Base-by-base conservation (phyloP, 2,329 filamentous ascomycete species). In the Penicillium digitatum region DNA sequence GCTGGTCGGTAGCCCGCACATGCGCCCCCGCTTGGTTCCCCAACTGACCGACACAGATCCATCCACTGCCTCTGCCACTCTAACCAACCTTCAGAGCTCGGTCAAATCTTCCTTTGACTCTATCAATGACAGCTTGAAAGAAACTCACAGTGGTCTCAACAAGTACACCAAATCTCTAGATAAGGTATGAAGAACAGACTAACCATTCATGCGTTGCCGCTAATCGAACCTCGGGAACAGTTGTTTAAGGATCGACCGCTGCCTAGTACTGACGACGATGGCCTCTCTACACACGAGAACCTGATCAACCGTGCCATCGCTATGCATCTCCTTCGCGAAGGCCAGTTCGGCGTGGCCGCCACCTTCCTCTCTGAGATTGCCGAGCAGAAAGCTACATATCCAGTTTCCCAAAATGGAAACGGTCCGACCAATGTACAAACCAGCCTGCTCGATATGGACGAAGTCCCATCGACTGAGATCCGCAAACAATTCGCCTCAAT, bases 281-380 rank as follows among this genome's bases (percentile, higher is more conserved):
- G 86, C 32, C 85, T 96, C 72, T 86, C 84, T 1, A 82, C 86
- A 20, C 86, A 95, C 62, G 82, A 88, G 4, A 79, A 82, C 16
- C 80, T 96, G 12, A 90, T 97, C 69, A 95, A 96, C 74, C 85
- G 92, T 54, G 93, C 94, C 7, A 95, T 99, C 64, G 89, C 89
- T 10, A 96, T 97, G 91, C 94, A 99, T 69, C 82, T 99, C 22
- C 82, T 99, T 37, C 89, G 94, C 38, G 93, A 97, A 75, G 94
- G 94, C 46, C 89, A 96, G 69, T 99, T 99, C 72, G 82, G 81
- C 22, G 92, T 96, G 2, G 93, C 93, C 12, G 85, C 87, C 16
- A 90, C 87, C 1, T 96, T 99, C 65, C 83, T 96, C 46, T 78
- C 82, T 14, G 94, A 97, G 77, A 83, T 82, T 29, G 74, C 78